Evolutionary conservation across 2,329 filamentous ascomycete genomes (phyloP).

Genomic region (Pseudocercospora macadamiae): DNA sequence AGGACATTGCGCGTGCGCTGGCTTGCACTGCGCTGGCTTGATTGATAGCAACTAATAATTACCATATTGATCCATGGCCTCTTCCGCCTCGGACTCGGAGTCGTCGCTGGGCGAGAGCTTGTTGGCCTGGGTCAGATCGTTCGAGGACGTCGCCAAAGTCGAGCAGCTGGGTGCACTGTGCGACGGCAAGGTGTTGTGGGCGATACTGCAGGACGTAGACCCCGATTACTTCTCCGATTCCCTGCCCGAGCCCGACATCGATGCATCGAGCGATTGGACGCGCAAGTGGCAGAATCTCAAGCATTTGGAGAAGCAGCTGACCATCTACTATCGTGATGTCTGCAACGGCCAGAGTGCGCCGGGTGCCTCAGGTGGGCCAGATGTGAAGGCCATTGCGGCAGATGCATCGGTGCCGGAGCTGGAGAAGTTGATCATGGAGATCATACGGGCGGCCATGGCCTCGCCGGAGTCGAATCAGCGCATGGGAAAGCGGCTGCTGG

Average conservation of each 20-base stretch:
- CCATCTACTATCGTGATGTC: conserved; percentile 53
- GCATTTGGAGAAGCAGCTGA: conserved; percentile 52
- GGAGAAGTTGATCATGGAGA: conserved; percentile 51
- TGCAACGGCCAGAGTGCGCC: conserved; percentile 42
- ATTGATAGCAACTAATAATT: not conserved
- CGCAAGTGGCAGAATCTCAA: conserved; percentile 58
- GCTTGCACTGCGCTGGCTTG: too few relatives aligned
- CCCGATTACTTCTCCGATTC: conserved; percentile 51
- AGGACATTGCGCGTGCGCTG: too few relatives aligned
- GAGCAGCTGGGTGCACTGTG: conserved; percentile 48
- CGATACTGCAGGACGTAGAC: conserved; percentile 52
- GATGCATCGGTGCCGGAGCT: conserved; percentile 44
- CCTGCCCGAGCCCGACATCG: conserved; percentile 51
- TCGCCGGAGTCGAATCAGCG: conserved; percentile 52
- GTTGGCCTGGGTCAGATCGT: conserved; percentile 48
- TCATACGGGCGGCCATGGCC: conserved; percentile 52
- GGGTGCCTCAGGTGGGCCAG: conserved; percentile 43
- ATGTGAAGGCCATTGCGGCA: conserved; percentile 54
- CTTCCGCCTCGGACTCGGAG: conserved; percentile 19
- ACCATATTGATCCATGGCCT: too few relatives aligned
- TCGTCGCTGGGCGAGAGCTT: conserved; percentile 34
- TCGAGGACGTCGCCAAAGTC: conserved; percentile 43
- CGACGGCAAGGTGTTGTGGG: conserved; percentile 53
- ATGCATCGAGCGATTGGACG: conserved; percentile 53
- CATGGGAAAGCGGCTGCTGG: conserved; percentile 44